These are phyloP conservation scores for Kalanchoe fedtschenkoi DNA, from an alignment of 164 flowering plant species.

Conservation along the genomic window DNA sequence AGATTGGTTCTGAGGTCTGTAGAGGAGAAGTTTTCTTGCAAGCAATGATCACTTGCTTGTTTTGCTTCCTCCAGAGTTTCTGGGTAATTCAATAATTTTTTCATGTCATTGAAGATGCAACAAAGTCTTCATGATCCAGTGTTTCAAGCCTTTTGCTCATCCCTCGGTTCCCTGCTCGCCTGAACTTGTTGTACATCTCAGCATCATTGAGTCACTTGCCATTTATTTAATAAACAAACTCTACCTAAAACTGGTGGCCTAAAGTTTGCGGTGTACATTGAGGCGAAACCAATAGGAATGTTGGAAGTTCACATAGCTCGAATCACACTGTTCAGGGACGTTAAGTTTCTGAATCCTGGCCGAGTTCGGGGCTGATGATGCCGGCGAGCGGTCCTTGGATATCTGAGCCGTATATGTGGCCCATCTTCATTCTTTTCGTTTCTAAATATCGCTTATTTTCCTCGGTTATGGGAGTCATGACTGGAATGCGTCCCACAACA, in stretches of 20 bases:
- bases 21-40: neutral
- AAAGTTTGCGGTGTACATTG: too few relatives aligned
- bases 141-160: slow-evolving; percentile 1
- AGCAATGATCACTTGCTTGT: neutral
- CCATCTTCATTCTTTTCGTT: slow-evolving; percentile 88
- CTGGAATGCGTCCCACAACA: slow-evolving; percentile 65
- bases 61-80: neutral
- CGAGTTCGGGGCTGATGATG: slow-evolving; percentile 11
- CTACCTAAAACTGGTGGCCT: too few relatives aligned
- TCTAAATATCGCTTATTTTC: slow-evolving; percentile 86
- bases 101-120: neutral
- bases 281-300: too few relatives aligned
- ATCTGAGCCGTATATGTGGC: slow-evolving; percentile 62
- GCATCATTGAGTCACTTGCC: too few relatives aligned
- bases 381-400: slow-evolving; percentile 18
- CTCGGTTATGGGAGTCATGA: slow-evolving; percentile 55
- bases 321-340: too few relatives aligned
- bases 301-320: too few relatives aligned
- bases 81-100: neutral
- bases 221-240: too few relatives aligned
- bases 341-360: too few relatives aligned
- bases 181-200: neutral
- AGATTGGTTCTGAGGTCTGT: neutral
- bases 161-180: neutral
- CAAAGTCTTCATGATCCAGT: neutral